phyloP scores from a whole-genome alignment of 495 filamentous ascomycete species.

The Entonaema liquescens region DNA sequence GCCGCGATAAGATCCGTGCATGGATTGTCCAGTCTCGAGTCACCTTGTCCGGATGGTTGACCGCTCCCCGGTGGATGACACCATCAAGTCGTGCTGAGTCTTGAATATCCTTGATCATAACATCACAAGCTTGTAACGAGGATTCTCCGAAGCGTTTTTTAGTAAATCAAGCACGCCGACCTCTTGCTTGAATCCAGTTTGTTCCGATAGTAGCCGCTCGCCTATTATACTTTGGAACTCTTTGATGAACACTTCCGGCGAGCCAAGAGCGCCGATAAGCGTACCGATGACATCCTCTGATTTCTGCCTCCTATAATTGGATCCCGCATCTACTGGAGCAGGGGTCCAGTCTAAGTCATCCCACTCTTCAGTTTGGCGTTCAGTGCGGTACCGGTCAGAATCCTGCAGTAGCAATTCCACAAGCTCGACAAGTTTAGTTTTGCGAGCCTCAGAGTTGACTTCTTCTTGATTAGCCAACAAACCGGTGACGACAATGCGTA shows the following conservation, averaged over 20 bases:
- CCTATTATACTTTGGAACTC: slow-evolving; percentile 88
- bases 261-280: slow-evolving; percentile 85
- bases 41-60: slow-evolving; percentile 47
- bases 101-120: slow-evolving; percentile 95
- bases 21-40: slow-evolving; percentile 57
- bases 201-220: slow-evolving; percentile 79
- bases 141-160: slow-evolving; percentile 89
- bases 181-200: slow-evolving; percentile 77
- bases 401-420: slow-evolving; percentile 72
- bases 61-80: slow-evolving; percentile 61
- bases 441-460: slow-evolving; percentile 52
- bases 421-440: slow-evolving; percentile 71
- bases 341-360: slow-evolving; percentile 92
- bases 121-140: slow-evolving; percentile 87
- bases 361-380: slow-evolving; percentile 68
- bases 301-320: slow-evolving; percentile 89
- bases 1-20: slow-evolving; percentile 85
- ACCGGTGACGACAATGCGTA: slow-evolving; percentile 85
- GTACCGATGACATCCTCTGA: slow-evolving; percentile 91
- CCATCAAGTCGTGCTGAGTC: slow-evolving; percentile 80
- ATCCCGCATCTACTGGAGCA: slow-evolving; percentile 90
- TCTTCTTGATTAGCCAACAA: slow-evolving; percentile 75
- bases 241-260: slow-evolving; percentile 88
- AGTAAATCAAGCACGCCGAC: slow-evolving; percentile 80
- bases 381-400: slow-evolving; percentile 59